Base-by-base conservation (phyloP, 2,329 filamentous ascomycete species). In the Trichoderma pleuroti region DNA sequence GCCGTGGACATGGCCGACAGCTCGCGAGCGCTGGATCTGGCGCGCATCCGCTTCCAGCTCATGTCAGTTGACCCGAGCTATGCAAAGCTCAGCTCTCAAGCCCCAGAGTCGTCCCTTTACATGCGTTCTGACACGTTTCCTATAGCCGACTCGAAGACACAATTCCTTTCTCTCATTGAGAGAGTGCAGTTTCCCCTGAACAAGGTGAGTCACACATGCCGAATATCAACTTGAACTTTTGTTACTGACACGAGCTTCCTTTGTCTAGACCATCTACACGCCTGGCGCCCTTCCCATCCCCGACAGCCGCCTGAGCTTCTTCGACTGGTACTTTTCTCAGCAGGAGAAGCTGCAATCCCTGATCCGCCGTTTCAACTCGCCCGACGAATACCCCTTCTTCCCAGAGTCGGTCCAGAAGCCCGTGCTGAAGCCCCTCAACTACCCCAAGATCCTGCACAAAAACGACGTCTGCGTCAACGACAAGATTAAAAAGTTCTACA, bases 301-400 rank as follows among this genome's bases (percentile, higher is more conserved):
- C 21, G 84, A 89, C 78, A 88, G 85, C 80, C 80, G 88, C 66
- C 87, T 96, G 70, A 94, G 91, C 80, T 93, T 99, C 79, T 90
- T 97, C 80, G 96, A 98, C 85, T 99, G 95, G 92, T 92, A 97
- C 79, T 90, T 98, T 32, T 87, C 86, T 75, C 92, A 97, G 80
- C 93, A 97, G 79, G 96, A 99, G 82, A 91, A 90, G 73, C 85
- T 98, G 7, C 95, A 99, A 80, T 97, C 94, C 16, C 88, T 93
- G 66, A 94, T 99, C 75, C 93, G 96, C 75, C 93, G 96, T 79
- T 99, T 94, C 85, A 91, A 99, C 80, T 93, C 93, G 0, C 96
- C 96, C 49, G 96, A 99, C 85, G 96, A 99, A 83, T 95, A 97
- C 81, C 93, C 96, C 26, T 99, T 98, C 88, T 99, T 98, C 84